Base-by-base conservation (phyloP, 139 green algal genomes). In the Chlamydomonas sp. region DNA sequence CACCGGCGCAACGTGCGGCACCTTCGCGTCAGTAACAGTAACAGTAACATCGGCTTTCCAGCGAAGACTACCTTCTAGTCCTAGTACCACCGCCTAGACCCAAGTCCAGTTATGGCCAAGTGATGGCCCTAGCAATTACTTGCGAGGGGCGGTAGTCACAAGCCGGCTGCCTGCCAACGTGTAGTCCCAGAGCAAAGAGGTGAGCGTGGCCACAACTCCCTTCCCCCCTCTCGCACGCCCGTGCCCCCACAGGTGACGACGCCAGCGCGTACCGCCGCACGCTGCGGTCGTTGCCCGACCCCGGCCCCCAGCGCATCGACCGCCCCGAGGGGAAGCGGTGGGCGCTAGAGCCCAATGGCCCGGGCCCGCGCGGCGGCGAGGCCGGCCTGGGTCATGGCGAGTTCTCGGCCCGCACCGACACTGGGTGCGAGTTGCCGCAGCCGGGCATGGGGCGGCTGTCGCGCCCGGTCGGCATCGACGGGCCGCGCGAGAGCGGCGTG, bases 301-400 rank as follows among this genome's bases (percentile, higher is more conserved):
- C 71, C n/a, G 59, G 59, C 10, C 6, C 26, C 29, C 8, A 31
- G 26, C n/a, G 59, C 5, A 13, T 66, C 2, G 76, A 82, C 24
- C 66, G 77, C 49, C 65, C 73, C 6, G 69, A 73, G 31, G 73
- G 77, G 26, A 79, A 79, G 26, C 50, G 67, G 8, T 36, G 35
- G 6, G 71, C 79, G 2, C 65, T 73, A 35, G 77, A 79, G 38
- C 77, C 77, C 0, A 63, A 79, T n/a, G 73, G 77, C 1, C 24
- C 70, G 34, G 68, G 71, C 30, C 77, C 77, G 1, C 39, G 43
- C 1, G 33, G 47, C 58, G 31, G 43, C 1, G 37, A 37, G 47
- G 33, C 39, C 29, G 62, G 61, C 30, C n/a, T 24, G 5, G 24
- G 6, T 33, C 50, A 59, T n/a, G 57, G 30, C 48, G 59, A 26